phyloP scores from a whole-genome alignment of 768 basidiomycete genomes.

The Gloeophyllum trabeum region DNA sequence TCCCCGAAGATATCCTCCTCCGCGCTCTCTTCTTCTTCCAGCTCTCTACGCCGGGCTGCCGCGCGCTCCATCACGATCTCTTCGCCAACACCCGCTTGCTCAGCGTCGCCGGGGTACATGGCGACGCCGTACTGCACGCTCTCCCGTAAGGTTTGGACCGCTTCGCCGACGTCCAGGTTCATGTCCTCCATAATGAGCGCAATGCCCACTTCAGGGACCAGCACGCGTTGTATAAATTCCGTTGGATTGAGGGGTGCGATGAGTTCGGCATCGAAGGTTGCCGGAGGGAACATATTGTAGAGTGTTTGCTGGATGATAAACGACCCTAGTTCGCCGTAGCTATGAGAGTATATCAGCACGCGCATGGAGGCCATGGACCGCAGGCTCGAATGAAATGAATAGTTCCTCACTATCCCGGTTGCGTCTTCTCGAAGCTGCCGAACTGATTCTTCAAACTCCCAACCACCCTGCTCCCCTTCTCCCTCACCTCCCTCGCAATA shows the following conservation, averaged over 20 bases:
- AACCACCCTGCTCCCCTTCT: slow-evolving; percentile 54
- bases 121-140: slow-evolving; percentile 78
- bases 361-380: too few species aligned
- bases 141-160: slow-evolving; percentile 52
- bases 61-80: slow-evolving; percentile 34
- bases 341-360: slow-evolving; percentile 16
- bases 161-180: slow-evolving; percentile 30
- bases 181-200: slow-evolving; percentile 77
- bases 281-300: slow-evolving; percentile 61
- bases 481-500: slow-evolving; percentile 46
- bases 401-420: slow-evolving; percentile 78
- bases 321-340: slow-evolving; percentile 81
- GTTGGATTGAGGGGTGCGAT: slow-evolving; percentile 57
- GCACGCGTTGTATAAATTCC: slow-evolving; percentile 72
- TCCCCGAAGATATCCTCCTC: too few species aligned
- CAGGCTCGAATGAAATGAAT: background rate
- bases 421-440: slow-evolving; percentile 67
- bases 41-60: slow-evolving; percentile 24
- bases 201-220: slow-evolving; percentile 84
- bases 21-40: slow-evolving; percentile 27
- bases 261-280: slow-evolving; percentile 37
- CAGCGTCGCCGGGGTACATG: slow-evolving; percentile 66
- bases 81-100: slow-evolving; percentile 27
- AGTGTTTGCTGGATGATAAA: slow-evolving; percentile 73
- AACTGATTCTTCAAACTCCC: slow-evolving; percentile 68